Evolutionary conservation across 2,329 filamentous ascomycete genomes (phyloP), one percentile per base, ranked within the genome.

Genomic region (Arthroderma uncinatum): DNA sequence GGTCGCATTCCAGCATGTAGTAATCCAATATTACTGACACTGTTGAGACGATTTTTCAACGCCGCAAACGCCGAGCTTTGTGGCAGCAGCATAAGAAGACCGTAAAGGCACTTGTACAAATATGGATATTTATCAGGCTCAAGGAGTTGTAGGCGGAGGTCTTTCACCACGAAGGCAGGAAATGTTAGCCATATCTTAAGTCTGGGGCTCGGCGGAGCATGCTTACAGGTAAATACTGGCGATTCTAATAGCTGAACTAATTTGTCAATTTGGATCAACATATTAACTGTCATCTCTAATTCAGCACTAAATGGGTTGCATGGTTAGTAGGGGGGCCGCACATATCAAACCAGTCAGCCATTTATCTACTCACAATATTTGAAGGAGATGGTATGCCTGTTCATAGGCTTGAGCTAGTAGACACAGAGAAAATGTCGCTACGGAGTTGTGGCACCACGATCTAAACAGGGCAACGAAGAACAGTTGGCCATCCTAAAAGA

Each of bases 181-280:
- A 19, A 25, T 12, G 19, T 55, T 12, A 59, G 55, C n/a, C 9
- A 25, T 34, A 21, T 21, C 23, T 53, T 36, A 19, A 21, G 12
- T 33, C 12, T 5, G 12, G 16, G 10, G 39, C 48, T 6, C 37
- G 30, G 28, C 7, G 37, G 14, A 47, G n/a, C 23, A 16, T 8
- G 37, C 84, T 73, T 73, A 94, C 89, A 98, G 50, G 93, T 98
- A 67, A 98, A 98, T 1, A 98, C 93, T 0, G 93, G 93, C 0
- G 91, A 97, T 70, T 98, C 93, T 39, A 98, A 83, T 14, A 98
- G 79, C 70, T 98, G 93, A 10, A 98, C 93, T 14, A 98, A 80
- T 71, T 98, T 98, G 72, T 98, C 93, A 64, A 98, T 96, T 70
- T 98, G 94, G 44, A 98, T 98, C 57, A 98, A 81, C 73, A 96